These are phyloP conservation scores for Medicago truncatula DNA, from an alignment of 306 rosid genomes.

Conservation along the genomic window DNA sequence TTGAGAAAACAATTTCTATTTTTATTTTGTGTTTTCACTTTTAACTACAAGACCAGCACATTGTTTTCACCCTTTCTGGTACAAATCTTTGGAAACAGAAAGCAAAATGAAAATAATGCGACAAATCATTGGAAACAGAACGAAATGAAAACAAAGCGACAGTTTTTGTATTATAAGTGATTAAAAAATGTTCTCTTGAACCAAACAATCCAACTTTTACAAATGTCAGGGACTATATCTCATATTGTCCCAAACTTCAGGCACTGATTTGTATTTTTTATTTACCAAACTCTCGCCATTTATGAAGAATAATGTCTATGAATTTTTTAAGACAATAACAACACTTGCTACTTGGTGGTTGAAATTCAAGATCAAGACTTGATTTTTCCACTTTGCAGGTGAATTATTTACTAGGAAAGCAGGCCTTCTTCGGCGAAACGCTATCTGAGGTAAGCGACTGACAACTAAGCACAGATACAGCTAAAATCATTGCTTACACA, in stretches of 20 bases:
- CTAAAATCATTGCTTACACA: background rate
- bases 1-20: too few relatives aligned
- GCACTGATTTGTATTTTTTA: background rate
- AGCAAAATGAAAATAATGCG: too few relatives aligned
- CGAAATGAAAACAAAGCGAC: too few relatives aligned
- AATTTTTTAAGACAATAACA: background rate
- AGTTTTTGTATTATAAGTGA: too few relatives aligned
- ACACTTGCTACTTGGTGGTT: constrained; percentile 6
- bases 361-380: constrained; percentile 31
- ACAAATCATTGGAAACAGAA: too few relatives aligned
- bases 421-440: constrained; percentile 87
- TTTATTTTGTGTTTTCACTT: too few relatives aligned
- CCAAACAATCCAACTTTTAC: too few relatives aligned
- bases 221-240: too few relatives aligned
- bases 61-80: too few relatives aligned
- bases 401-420: constrained; percentile 87
- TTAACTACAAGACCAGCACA: too few relatives aligned
- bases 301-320: background rate
- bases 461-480: background rate
- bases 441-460: constrained; percentile 75
- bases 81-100: too few relatives aligned
- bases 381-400: constrained; percentile 60
- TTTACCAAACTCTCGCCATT: background rate
- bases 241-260: background rate
- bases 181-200: too few relatives aligned